Percentiles rank a stretch among this genome's conserved stretches.
These are phyloP conservation scores for Terana coerulea DNA, from an alignment of 768 basidiomycete species.

Conservation along the genomic window DNA sequence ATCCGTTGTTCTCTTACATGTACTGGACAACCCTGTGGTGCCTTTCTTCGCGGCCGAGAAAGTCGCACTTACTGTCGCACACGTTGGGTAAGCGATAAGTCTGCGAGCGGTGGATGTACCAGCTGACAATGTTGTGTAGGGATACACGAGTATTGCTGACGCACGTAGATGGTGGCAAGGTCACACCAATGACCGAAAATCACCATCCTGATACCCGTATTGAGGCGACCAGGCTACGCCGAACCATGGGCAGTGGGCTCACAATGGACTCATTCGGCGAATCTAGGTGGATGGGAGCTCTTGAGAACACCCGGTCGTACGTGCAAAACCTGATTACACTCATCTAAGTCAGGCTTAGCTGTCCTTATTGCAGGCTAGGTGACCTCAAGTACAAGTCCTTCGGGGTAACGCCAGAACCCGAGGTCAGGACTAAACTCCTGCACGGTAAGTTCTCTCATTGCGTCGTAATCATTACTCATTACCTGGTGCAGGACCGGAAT, in stretches of 20 bases:
- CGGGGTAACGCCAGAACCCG: conserved; percentile 92
- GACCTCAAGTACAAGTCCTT: conserved; percentile 87
- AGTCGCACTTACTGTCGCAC: conserved; percentile 83
- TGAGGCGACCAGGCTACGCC: conserved; percentile 79
- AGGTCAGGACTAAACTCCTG: conserved; percentile 72
- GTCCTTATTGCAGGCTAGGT: conserved; percentile 55
- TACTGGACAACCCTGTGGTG: conserved; percentile 71
- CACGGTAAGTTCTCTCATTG: conserved; percentile 48
- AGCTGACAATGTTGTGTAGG: conserved; percentile 33
- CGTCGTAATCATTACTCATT: neutral
- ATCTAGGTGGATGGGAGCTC: conserved; percentile 92
- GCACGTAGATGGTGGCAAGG: conserved; percentile 64
- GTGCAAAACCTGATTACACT: conserved; percentile 17
- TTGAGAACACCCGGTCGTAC: conserved; percentile 89
- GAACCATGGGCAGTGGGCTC: conserved; percentile 86
- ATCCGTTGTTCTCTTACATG: conserved; percentile 88
- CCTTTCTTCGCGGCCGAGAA: conserved; percentile 81
- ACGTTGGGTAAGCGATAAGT: conserved; percentile 74
- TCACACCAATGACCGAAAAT: conserved; percentile 86
- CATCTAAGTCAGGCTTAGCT: neutral
- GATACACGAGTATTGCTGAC: conserved; percentile 89
- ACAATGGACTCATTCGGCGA: conserved; percentile 96
- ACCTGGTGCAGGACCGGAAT: conserved; percentile 58
- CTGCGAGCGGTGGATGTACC: neutral
- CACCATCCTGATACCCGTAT: conserved; percentile 93